A percentile compares a stretch with the other conserved stretches of the same genome.
Conservation (phyloP, 305 asterid species). For the Coffea humblotiana region DNA sequence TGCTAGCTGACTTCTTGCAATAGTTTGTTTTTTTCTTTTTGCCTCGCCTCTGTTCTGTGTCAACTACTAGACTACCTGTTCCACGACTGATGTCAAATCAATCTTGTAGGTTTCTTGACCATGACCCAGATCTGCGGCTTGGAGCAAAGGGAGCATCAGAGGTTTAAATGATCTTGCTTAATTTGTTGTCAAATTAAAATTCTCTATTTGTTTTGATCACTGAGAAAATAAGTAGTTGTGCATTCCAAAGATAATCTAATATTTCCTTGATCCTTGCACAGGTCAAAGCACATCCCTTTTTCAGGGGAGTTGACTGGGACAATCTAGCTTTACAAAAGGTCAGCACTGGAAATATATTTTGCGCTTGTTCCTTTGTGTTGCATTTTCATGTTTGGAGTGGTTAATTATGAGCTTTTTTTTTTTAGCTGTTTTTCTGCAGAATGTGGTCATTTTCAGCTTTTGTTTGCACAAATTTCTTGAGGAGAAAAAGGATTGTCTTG, state of each 20-base stretch:
- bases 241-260: constrained; percentile 20
- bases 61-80: constrained; percentile 13
- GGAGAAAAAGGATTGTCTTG: background rate
- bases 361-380: background rate
- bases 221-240: constrained; percentile 11
- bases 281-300: constrained; percentile 87
- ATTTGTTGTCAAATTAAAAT: constrained; percentile 1
- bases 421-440: background rate
- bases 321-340: constrained; percentile 85
- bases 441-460: background rate
- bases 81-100: constrained; percentile 14
- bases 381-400: background rate
- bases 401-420: background rate
- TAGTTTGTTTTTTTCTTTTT: background rate
- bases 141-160: constrained; percentile 91
- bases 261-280: constrained; percentile 32
- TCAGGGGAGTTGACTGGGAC: constrained; percentile 94
- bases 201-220: background rate
- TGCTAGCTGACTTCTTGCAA: background rate
- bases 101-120: constrained; percentile 68
- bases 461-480: background rate
- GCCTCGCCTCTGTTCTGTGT: constrained; percentile 12
- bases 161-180: constrained; percentile 40
- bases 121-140: constrained; percentile 77
- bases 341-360: constrained; percentile 10